These are phyloP conservation scores for Coelastrella sp. DNA, from an alignment of 139 green algal genomes.

Conservation along the genomic window DNA sequence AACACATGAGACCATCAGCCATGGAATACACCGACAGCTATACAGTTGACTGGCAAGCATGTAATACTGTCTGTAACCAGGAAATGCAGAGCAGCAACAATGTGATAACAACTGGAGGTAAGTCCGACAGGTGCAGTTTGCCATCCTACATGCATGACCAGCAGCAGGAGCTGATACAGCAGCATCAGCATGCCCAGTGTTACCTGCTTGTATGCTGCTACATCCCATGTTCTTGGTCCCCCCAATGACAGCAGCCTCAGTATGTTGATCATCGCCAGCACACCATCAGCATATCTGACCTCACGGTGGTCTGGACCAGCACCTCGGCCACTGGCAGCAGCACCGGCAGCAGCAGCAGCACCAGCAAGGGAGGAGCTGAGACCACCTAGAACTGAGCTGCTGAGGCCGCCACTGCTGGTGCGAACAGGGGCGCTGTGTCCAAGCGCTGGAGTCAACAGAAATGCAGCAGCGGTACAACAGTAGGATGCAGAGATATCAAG, in stretches of 20 bases:
- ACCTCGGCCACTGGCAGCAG: conserved; percentile 26
- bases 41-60: too few relatives aligned
- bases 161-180: too few relatives aligned
- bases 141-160: too few relatives aligned
- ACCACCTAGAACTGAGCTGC: neutral
- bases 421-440: neutral
- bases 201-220: conserved; percentile 27
- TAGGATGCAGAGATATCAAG: too few relatives aligned
- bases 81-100: too few relatives aligned
- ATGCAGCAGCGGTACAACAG: neutral
- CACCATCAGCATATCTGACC: conserved; percentile 36
- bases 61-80: too few relatives aligned
- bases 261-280: conserved; percentile 45
- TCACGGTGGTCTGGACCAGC: conserved; percentile 42
- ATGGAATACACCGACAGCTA: too few relatives aligned
- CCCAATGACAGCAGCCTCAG: conserved; percentile 25
- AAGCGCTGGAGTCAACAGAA: conserved; percentile 19
- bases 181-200: too few relatives aligned
- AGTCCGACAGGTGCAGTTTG: too few relatives aligned
- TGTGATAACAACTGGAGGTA: too few relatives aligned
- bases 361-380: neutral
- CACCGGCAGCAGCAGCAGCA: neutral
- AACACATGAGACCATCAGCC: too few relatives aligned
- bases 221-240: conserved; percentile 34
- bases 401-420: conserved; percentile 32